Evolutionary conservation across 2,329 filamentous ascomycete genomes (phyloP).

Genomic region (Lachnellula willkommii): DNA sequence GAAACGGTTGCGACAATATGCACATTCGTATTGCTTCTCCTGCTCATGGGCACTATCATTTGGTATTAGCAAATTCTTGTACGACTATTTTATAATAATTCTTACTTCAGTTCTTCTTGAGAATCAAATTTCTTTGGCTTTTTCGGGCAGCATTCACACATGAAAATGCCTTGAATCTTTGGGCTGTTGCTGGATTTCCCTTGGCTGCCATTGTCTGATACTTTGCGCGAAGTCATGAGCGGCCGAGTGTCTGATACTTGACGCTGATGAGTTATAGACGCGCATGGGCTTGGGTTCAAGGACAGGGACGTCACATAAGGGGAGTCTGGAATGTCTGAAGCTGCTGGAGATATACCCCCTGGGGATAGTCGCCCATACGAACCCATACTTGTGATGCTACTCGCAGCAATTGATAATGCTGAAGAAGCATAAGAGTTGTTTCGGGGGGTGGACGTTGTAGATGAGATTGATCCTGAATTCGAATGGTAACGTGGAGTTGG

Average conservation of each 20-base stretch:
- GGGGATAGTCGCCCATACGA: constrained; percentile 58
- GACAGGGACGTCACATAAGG: constrained; percentile 47
- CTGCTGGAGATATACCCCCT: constrained; percentile 47
- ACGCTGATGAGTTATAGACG: constrained; percentile 32
- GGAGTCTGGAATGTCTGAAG: constrained; percentile 40
- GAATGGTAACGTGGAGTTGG: constrained; percentile 51
- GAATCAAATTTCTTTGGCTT: constrained; percentile 95
- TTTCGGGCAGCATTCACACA: constrained; percentile 95
- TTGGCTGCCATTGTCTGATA: constrained; percentile 36
- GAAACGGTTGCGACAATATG: constrained; percentile 89
- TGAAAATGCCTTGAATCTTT: constrained; percentile 54
- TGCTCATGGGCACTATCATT: constrained; percentile 70
- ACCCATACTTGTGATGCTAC: constrained; percentile 60
- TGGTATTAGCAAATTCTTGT: constrained; percentile 22
- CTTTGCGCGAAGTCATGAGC: constrained; percentile 39
- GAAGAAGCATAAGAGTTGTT: constrained; percentile 59
- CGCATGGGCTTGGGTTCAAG: constrained; percentile 34
- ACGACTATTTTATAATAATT: constrained; percentile 12
- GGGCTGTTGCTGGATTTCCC: constrained; percentile 42
- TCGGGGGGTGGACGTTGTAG: constrained; percentile 56
- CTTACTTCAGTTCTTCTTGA: constrained; percentile 76
- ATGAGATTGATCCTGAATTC: constrained; percentile 58
- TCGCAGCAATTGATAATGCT: constrained; percentile 52
- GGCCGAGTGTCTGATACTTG: constrained; percentile 36
- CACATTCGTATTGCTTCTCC: constrained; percentile 94